Conservation (phyloP, 2,329 filamentous ascomycete genomes). For the Phaeosphaeria sp. region DNA sequence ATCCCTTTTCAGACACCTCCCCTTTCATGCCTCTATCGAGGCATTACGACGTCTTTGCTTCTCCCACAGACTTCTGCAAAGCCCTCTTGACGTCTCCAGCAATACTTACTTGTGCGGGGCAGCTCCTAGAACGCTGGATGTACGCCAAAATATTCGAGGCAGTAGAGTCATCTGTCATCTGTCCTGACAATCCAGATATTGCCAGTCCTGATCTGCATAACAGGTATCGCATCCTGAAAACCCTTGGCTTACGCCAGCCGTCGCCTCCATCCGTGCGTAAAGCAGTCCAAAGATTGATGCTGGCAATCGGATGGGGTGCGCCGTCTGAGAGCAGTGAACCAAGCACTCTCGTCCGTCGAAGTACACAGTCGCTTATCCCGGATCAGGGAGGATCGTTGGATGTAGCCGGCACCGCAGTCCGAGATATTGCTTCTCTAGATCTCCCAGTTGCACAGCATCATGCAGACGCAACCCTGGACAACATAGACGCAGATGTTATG, state of each 20-base stretch:
- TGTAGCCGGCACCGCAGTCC: constrained; percentile 26
- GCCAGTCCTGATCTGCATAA: constrained; percentile 26
- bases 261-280: constrained; percentile 30
- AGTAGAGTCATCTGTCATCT: constrained; percentile 36
- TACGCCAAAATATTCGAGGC: constrained; percentile 37
- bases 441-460: constrained; percentile 23
- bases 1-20: constrained; percentile 38
- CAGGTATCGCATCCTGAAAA: constrained; percentile 27
- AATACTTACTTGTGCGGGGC: constrained; percentile 32
- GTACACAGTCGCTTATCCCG: constrained; percentile 3
- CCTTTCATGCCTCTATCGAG: constrained; percentile 32
- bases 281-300: constrained; percentile 30
- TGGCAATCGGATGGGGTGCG: constrained; percentile 34
- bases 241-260: constrained; percentile 30
- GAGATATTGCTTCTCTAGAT: constrained; percentile 30
- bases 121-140: constrained; percentile 35
- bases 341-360: constrained; percentile 2
- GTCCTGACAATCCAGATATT: constrained; percentile 39
- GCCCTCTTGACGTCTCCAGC: constrained; percentile 35
- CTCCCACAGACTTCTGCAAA: constrained; percentile 18
- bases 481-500: constrained; percentile 8
- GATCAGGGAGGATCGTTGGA: constrained; percentile 20
- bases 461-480: constrained; percentile 3
- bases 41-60: constrained; percentile 21
- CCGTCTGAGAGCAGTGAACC: constrained; percentile 4